Base-by-base conservation (phyloP, 345 rosid species). In the Psidium guajava region DNA sequence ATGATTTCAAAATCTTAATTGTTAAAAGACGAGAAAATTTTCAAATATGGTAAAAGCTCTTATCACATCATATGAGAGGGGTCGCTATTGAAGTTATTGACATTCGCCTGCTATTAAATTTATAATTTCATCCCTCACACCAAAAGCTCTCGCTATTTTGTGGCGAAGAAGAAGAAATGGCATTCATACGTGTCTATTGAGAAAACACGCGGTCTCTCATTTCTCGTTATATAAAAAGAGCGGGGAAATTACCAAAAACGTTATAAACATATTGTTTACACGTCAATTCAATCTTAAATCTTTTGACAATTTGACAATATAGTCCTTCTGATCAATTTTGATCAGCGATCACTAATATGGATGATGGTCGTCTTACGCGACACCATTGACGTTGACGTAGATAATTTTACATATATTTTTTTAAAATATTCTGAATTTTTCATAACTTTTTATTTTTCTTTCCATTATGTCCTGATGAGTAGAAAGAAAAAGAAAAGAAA, bases 321-420 rank as follows among this genome's bases (percentile, higher is more conserved):
- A 27, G 0, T 61, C 20, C 0, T 61, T 61, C 0, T 6, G 0
- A 0, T 27, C 5, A 27, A 59, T n/a, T 59, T 59, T 0, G 40
- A 3, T 0, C 0, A 6, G 0, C 40, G 0, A 27, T 61, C 3
- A 0, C 15, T 5, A 3, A 59, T 0, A 0, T 2, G 0, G 0
- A 13, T 0, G 0, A 6, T 42, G 6, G 44, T 42, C 44, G 18
- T 59, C 73, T 13, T 15, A 27, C 1, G 0, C 13, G 20, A 0
- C 9, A 59, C 8, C 5, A 2, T n/a, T 0, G 0, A 0, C 36
- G 3, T 0, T 12, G 0, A 13, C 21, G 16, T 59, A 7, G 2
- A 59, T 0, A 59, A 27, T 14, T 59, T 59, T 27, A 0, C 10
- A 27, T 27, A 0, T 5, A 27, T 58, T 25, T 55, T 55, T 55